These are phyloP conservation scores for Nissolia schottii DNA, from an alignment of 306 rosid genomes.

Conservation along the genomic window DNA sequence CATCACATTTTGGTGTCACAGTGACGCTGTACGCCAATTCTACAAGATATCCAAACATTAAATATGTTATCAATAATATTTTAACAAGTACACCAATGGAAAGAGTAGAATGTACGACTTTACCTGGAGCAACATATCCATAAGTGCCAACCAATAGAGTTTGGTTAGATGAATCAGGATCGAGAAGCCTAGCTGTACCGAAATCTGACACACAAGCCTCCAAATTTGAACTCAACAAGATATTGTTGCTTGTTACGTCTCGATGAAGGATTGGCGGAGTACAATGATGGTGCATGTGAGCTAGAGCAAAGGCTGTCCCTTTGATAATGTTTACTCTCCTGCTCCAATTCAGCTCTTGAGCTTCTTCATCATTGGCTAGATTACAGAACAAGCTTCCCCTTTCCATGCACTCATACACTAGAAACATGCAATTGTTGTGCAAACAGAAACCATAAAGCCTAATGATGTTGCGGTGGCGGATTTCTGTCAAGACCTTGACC, in stretches of 20 bases:
- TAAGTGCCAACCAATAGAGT: neutral
- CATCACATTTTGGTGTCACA: conserved; percentile 17
- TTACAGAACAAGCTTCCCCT: conserved; percentile 13
- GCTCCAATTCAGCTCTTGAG: conserved; percentile 16
- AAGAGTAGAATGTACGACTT: neutral
- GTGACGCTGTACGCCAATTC: conserved; percentile 7
- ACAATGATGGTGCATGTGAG: conserved; percentile 13
- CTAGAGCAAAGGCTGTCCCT: conserved; percentile 17
- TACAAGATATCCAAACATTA: neutral
- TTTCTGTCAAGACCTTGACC: conserved; percentile 9
- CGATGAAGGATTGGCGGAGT: conserved; percentile 11
- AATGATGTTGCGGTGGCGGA: neutral
- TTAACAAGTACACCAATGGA: neutral
- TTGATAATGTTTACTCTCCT: conserved; percentile 27
- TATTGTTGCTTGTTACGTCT: neutral
- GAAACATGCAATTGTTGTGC: conserved; percentile 13
- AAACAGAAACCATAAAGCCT: conserved; percentile 10
- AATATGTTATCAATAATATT: neutral
- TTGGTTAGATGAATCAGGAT: conserved; percentile 3
- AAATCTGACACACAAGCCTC: conserved; percentile 13
- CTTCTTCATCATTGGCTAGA: conserved; percentile 11
- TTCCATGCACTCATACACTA: conserved; percentile 26
- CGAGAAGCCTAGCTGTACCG: conserved; percentile 17
- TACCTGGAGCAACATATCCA: conserved; percentile 24
- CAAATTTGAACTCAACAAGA: conserved; percentile 5